Conservation (phyloP, 192 early-diverging fungal genomes). For the Coemansia sp. region DNA sequence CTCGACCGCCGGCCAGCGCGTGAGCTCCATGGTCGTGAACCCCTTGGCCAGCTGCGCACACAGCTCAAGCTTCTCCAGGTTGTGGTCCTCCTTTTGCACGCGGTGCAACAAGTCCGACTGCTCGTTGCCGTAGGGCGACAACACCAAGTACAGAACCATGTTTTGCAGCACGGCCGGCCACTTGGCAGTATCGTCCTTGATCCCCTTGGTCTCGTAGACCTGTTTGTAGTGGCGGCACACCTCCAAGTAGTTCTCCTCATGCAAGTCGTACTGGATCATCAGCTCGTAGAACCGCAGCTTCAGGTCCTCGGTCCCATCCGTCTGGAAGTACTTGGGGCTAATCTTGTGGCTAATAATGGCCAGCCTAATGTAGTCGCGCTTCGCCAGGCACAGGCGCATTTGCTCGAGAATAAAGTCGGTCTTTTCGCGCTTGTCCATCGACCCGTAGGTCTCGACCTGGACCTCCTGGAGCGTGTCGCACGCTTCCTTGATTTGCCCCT, state of each 20-base stretch:
- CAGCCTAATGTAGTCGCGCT: slow-evolving; percentile 87
- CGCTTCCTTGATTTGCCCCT: slow-evolving; percentile 88
- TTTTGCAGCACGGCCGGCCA: slow-evolving; percentile 77
- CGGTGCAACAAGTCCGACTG: slow-evolving; percentile 93
- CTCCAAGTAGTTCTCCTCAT: slow-evolving; percentile 87
- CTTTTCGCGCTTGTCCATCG: slow-evolving; percentile 99
- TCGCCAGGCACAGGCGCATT: slow-evolving; percentile 92
- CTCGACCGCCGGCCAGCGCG: slow-evolving; percentile 94
- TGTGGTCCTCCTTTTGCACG: slow-evolving; percentile 73
- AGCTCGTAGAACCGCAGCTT: slow-evolving; percentile 96
- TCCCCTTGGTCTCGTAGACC: slow-evolving; percentile 82
- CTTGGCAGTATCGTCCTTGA: slow-evolving; percentile 75
- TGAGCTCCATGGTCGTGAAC: slow-evolving; percentile 91
- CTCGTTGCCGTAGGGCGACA: slow-evolving; percentile 95
- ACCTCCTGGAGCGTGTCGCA: slow-evolving; percentile 95
- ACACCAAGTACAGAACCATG: slow-evolving; percentile 81
- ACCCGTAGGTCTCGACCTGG: slow-evolving; percentile 98
- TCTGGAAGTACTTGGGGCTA: slow-evolving; percentile 89
- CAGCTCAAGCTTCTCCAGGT: slow-evolving; percentile 66
- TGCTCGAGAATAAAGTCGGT: slow-evolving; percentile 99
- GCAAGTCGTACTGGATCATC: slow-evolving; percentile 93
- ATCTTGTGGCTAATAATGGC: slow-evolving; percentile 97
- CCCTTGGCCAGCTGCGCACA: slow-evolving; percentile 83
- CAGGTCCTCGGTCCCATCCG: slow-evolving; percentile 67
- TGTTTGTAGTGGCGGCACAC: slow-evolving; percentile 92